Evolutionary conservation across 495 filamentous ascomycete genomes (phyloP), one percentile per base, ranked within the genome.

Genomic region (Penicillium paradoxum): DNA sequence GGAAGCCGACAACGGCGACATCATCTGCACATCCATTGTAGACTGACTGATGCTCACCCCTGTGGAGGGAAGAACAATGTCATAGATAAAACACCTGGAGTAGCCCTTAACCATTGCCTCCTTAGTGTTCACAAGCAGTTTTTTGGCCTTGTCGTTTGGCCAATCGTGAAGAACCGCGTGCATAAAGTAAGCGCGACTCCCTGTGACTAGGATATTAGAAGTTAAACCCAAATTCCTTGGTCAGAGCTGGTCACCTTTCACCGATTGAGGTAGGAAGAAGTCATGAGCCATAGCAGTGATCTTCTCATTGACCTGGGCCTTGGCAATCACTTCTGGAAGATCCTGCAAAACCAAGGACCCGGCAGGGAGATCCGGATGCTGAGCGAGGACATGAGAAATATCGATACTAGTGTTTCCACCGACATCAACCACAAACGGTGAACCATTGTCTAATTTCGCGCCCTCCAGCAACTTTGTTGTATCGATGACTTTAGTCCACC

Each of bases 371-470:
- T 74, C 41, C 0, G 74, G 77, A 33, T 66, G 67, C 21, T 65
- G 69, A 15, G 61, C 56, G 38, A 68, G 66, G 41, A 81, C 72
- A 10, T 65, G 67, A 14, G 60, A 59, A 24, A 71, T 68, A 27
- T 81, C 73, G 22, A 80, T 74, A 1, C 79, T 79, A 3, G 72
- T 68, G 6, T 73, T 65, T 24, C 79, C 77, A 34, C 77, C 79
- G 7, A 82, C 58, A 53, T 82, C 74, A 24, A 83, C 75, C 34
- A 77, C 69, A 6, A 78, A 57, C 11, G 62, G 39, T 50, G 36
- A 54, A 15, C 45, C 61, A 18, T 59, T 42, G 9, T 52, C 49
- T 0, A 65, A 46, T 7, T 53, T 49, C 1, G 57, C 54, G 14
- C 55, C 53, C 1, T 64, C 53, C 2, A 64, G 53, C 33, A 68